Evolutionary conservation across 805 yeast species (phyloP).

Genomic region (Lipomyces starkeyi): DNA sequence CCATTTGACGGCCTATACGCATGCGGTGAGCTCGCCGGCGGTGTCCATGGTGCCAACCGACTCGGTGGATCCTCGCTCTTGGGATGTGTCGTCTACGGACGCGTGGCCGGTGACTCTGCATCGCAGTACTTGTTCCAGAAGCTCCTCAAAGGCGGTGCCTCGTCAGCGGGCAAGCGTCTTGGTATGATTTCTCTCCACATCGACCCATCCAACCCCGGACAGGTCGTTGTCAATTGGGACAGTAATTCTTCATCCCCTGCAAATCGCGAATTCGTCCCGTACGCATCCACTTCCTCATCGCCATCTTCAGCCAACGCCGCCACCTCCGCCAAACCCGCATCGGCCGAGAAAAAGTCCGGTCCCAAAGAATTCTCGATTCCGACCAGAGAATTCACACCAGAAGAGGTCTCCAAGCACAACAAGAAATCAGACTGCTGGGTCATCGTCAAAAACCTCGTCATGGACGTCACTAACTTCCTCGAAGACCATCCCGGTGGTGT

Average conservation of each 20-base stretch:
- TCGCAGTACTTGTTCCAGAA: conserved; percentile 46
- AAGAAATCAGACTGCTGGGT: conserved; percentile 74
- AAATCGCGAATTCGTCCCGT: conserved; percentile 22
- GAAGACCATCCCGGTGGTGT: conserved; percentile 71
- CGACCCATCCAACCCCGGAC: conserved; percentile 39
- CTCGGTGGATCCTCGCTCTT: conserved; percentile 62
- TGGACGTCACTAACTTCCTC: conserved; percentile 62
- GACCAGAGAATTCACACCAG: conserved; percentile 50
- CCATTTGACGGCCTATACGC: conserved; percentile 57
- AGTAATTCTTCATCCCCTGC: conserved; percentile 8
- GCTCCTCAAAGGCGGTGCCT: conserved; percentile 43
- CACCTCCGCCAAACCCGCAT: conserved; percentile 24
- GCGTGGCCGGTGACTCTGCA: conserved; percentile 52
- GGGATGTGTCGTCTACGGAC: conserved; percentile 63
- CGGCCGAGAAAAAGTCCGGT: neutral
- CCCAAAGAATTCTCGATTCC: conserved; percentile 52
- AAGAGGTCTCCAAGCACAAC: conserved; percentile 56
- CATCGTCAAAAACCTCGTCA: conserved; percentile 70
- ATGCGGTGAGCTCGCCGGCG: conserved; percentile 65
- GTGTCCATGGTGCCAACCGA: conserved; percentile 62
- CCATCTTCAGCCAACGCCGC: conserved; percentile 25
- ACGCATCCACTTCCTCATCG: conserved; percentile 14
- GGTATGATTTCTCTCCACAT: conserved; percentile 52
- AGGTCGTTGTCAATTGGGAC: conserved; percentile 39
- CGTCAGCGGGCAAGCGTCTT: conserved; percentile 49